A percentile compares a stretch with the other conserved stretches of the same genome.
Evolutionary conservation across 306 rosid species (phyloP).

Genomic region (Pterocarpus santalinus): DNA sequence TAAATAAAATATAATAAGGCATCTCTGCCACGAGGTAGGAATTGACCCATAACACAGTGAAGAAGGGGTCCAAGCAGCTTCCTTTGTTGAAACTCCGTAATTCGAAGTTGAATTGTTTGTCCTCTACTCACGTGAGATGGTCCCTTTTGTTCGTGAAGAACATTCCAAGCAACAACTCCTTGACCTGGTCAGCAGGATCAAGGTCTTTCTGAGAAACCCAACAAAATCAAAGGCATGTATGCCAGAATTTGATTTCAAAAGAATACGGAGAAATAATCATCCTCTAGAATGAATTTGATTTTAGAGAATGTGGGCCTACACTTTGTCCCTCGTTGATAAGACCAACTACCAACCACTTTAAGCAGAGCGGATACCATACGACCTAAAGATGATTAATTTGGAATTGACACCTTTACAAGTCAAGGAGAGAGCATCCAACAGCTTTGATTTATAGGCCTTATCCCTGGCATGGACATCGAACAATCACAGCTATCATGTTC

Average conservation of each 20-base stretch:
- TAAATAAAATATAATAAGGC: neutral
- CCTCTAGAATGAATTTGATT: neutral
- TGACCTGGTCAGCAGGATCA: slow-evolving; percentile 25
- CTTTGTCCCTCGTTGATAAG: slow-evolving; percentile 23
- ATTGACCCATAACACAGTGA: neutral
- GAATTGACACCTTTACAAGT: slow-evolving; percentile 5
- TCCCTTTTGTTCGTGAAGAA: slow-evolving; percentile 16
- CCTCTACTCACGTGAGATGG: neutral
- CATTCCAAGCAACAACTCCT: slow-evolving; percentile 39
- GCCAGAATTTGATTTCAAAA: neutral
- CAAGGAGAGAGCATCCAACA: neutral
- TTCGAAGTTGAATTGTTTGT: neutral
- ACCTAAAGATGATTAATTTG: neutral
- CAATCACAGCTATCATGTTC: neutral
- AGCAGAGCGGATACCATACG: neutral
- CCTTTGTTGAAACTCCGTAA: neutral
- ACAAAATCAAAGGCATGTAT: neutral
- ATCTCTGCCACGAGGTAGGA: neutral
- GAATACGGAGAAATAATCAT: neutral
- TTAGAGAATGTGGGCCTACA: neutral
- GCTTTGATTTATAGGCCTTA: neutral
- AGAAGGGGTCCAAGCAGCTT: neutral
- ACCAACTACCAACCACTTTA: neutral
- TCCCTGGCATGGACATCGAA: neutral
- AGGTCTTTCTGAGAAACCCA: slow-evolving; percentile 39